Base-by-base conservation (phyloP, 768 basidiomycete genomes). In the Phylloporus sp. region DNA sequence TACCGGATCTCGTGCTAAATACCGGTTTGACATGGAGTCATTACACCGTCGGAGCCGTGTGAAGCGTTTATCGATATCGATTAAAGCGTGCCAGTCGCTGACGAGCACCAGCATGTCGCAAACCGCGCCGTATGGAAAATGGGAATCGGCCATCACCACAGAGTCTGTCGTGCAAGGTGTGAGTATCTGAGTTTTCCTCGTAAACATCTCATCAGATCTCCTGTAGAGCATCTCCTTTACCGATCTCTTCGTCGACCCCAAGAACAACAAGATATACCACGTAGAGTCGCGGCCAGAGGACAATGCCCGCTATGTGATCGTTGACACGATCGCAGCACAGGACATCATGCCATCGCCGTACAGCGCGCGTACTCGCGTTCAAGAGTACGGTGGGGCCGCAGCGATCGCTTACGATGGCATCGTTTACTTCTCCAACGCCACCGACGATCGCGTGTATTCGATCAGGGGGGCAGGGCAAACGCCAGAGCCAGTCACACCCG, bases 381-480 rank as follows among this genome's bases (percentile, higher is more conserved):
- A 86, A 21, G 86, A 86, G 60, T 87, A 87, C 42, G 86, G 87
- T 0, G 87, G 87, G 11, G 78, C 73, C 3, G 67, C 81, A 2
- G 80, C 79, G 1, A 71, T 76, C 17, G 79, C 78, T 1, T 64
- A 76, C 47, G 69, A 68, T 32, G 74, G 71, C 7, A 62, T 69
- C 10, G 64, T 77, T 8, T 81, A 81, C 64, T 88, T 86, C 60
- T 82, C 82, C 4, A 69, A 82, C 59, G 64, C 72, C 24, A 44
- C 42, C 11, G 80, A 82, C 60, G 74, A 75, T 2, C 68, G 79
- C 10, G 69, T 85, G 0, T 86, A 84, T 57, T 57, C 60, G 9
- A 55, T 74, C 35, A 51, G 61, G 34, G 22, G 18, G 18, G 21
- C 33, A 26, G 43, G 62, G 35, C 47, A 69, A 50, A 49, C 7